Evolutionary conservation across 2,329 filamentous ascomycete species (phyloP), one percentile per base, ranked within the genome.

Genomic region (Pyrenophora graminea): DNA sequence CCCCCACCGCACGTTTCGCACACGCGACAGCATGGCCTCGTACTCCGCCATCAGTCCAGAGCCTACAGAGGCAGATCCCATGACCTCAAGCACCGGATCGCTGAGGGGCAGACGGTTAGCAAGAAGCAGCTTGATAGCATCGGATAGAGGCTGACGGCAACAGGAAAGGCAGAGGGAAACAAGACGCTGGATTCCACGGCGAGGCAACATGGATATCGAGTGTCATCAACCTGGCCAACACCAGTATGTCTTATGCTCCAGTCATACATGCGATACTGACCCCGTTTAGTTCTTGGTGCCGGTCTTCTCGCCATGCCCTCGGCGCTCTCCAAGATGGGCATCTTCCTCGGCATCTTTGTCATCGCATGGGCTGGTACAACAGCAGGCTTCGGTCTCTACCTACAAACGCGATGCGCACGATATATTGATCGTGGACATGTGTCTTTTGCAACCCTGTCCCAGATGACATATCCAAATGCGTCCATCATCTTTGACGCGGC

Each of bases 231-330:
- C 80, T 99, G 59, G 82, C 97, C 59, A 99, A 99, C 75, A 99
- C 94, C 15, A 99, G 90, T 94, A 81, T 52, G 84, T 34, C 66
- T 47, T 19, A 1, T n/a, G 8, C 5, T 7, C 19, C 21, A 4
- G n/a, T 23, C 3, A 13, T 12, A 27, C 5, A 38, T 15, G 21
- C 2, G 15, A 53, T 54, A 33, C 54, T 68, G 45, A 71, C 34
- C 3, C n/a, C 21, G 2, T 6, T 37, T 66, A 94, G 90, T 99
- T 67, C 85, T 99, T 58, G 94, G 94, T 49, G 93, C 94, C 31
- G 94, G 94, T 46, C 92, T 95, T 2, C 84, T 99, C 36, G 94
- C 93, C 41, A 89, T 97, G 92, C 93, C 93, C n/a, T 87, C 90
- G 5, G 93, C 94, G 38, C 85, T 99, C 75, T 94, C 91, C 12